Evolutionary conservation across 345 rosid species (phyloP).

Genomic region (Erodium maritimum): DNA sequence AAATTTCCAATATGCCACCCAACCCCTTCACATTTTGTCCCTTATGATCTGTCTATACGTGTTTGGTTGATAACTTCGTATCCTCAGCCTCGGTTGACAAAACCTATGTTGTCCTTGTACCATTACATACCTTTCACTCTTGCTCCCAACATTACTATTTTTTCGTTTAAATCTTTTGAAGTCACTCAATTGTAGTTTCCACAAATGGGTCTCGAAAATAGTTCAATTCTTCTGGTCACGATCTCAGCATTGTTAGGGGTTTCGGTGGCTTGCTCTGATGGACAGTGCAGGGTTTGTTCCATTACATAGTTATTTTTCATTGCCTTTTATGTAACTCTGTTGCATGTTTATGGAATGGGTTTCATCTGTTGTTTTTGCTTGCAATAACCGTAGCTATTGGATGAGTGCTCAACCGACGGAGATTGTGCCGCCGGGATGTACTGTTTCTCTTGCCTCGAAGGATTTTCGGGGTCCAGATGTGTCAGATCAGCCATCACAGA

Average conservation of each 20-base stretch:
- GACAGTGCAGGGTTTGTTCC: conserved; percentile 40
- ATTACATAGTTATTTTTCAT: not conserved
- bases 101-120: no score
- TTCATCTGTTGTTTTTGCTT: not conserved
- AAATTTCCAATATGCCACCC: no score
- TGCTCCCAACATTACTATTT: no score
- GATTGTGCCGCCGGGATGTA: conserved; percentile 54
- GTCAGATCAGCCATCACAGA: conserved; percentile 37
- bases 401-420: conserved; percentile 37
- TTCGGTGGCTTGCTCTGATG: conserved; percentile 30
- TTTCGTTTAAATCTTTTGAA: no score
- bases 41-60: no score
- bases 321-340: no score
- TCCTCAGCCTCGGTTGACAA: no score
- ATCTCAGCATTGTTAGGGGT: conserved; percentile 11
- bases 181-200: not conserved
- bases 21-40: no score
- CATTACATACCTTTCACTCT: no score
- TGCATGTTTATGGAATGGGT: not conserved
- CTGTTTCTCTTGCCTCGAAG: conserved; percentile 40
- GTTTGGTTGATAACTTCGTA: no score
- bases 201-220: conserved; percentile 15
- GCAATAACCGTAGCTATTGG: conserved; percentile 28
- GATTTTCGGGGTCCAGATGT: conserved; percentile 43
- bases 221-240: conserved; percentile 10